These are phyloP conservation scores for Coffea humblotiana DNA, from an alignment of 305 asterid genomes.

Conservation along the genomic window DNA sequence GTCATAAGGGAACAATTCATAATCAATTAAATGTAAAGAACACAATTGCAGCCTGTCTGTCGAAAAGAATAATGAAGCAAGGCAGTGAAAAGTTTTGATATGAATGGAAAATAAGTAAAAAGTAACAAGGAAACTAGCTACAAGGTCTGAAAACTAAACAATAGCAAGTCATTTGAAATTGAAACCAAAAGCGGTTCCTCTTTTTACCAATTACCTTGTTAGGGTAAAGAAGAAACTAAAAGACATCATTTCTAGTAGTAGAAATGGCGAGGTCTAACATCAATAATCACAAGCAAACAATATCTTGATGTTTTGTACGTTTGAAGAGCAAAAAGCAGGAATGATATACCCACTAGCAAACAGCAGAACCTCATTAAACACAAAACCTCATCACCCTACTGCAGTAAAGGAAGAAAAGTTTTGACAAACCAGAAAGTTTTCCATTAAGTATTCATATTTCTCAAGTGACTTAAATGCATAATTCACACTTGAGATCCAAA, in stretches of 20 bases:
- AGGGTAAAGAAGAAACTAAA: neutral
- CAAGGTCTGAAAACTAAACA: neutral
- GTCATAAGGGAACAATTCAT: neutral
- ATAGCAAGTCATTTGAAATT: neutral
- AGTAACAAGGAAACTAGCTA: neutral
- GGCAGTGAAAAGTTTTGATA: neutral
- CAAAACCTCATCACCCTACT: neutral
- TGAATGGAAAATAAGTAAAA: neutral
- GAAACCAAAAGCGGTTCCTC: neutral
- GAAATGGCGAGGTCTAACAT: neutral
- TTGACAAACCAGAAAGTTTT: neutral
- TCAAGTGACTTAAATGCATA: neutral
- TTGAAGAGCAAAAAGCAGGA: neutral
- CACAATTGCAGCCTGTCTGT: neutral
- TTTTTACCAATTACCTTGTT: neutral
- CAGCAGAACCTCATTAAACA: neutral
- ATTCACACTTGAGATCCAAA: too few species aligned
- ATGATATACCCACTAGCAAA: neutral
- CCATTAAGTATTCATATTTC: neutral
- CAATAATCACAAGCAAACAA: neutral
- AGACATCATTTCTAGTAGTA: neutral
- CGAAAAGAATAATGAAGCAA: neutral
- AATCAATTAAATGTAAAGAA: neutral
- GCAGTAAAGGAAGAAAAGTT: neutral
- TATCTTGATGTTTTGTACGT: neutral